Percentiles rank a stretch among this genome's conserved stretches.
phyloP scores from a whole-genome alignment of 768 basidiomycete genomes.

The Pilatotrama ljubarskyi region DNA sequence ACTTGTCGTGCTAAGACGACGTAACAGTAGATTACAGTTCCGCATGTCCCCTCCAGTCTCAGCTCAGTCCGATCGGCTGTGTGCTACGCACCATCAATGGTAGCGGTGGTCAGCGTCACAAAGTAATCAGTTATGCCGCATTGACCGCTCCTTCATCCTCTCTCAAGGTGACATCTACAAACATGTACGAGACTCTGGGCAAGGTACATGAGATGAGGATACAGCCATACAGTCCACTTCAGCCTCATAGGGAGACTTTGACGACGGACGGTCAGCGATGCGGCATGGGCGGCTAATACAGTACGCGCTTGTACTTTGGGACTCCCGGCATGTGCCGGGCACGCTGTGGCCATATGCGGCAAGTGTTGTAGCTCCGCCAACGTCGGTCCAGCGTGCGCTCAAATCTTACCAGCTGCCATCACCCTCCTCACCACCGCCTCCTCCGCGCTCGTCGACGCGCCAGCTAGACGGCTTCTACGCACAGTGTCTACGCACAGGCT shows the following conservation, averaged over 20 bases:
- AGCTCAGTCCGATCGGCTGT: neutral
- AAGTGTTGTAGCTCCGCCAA: slow-evolving; percentile 21
- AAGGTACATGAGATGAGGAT: too few relatives aligned
- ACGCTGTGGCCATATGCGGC: slow-evolving; percentile 8
- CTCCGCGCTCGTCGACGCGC: slow-evolving; percentile 2
- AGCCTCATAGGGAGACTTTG: too few relatives aligned
- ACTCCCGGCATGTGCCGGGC: neutral
- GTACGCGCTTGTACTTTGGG: neutral
- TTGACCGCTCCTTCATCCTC: too few relatives aligned
- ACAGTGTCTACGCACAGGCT: slow-evolving; percentile 11
- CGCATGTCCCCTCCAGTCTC: neutral
- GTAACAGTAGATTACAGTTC: neutral
- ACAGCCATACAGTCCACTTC: too few relatives aligned
- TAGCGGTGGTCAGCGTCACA: too few relatives aligned
- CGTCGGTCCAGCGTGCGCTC: slow-evolving; percentile 7
- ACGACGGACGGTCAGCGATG: too few relatives aligned
- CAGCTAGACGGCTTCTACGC: slow-evolving; percentile 19
- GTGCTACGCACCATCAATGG: too few relatives aligned
- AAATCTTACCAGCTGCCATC: slow-evolving; percentile 10
- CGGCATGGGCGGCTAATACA: neutral
- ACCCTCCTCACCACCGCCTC: slow-evolving; percentile 9
- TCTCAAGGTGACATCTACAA: too few relatives aligned
- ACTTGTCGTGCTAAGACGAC: neutral
- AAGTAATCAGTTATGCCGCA: too few relatives aligned
- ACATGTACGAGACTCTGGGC: too few relatives aligned